A percentile compares a stretch with the other conserved stretches of the same genome.
These are phyloP conservation scores for Xylaria palmicola DNA, from an alignment of 495 filamentous ascomycete species.

Conservation along the genomic window DNA sequence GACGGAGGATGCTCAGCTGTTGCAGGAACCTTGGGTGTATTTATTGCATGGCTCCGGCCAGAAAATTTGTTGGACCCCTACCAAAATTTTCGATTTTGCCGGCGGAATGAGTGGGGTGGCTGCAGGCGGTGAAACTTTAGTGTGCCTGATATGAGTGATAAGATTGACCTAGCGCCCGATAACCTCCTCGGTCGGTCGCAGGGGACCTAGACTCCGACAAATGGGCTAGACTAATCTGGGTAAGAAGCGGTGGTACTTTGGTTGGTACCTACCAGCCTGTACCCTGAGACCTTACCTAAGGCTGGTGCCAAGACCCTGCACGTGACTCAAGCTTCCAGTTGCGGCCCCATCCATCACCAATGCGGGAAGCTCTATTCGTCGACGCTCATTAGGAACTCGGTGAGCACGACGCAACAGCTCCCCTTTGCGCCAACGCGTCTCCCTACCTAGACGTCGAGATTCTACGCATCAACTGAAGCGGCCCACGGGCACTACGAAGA, in stretches of 20 bases:
- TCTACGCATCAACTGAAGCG: not conserved
- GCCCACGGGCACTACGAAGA: not conserved
- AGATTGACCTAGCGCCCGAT: no score
- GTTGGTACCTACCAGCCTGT: no score
- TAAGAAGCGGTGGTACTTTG: no score
- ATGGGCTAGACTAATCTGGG: no score
- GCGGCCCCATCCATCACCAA: not conserved
- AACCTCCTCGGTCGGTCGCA: no score
- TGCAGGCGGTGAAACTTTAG: conserved; percentile 27
- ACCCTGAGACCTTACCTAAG: no score
- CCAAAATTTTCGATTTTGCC: conserved; percentile 29
- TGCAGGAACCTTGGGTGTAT: conserved; percentile 2
- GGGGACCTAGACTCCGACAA: no score
- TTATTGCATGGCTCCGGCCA: not conserved
- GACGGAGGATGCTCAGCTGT: conserved; percentile 12
- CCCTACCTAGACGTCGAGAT: not conserved
- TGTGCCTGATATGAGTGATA: no score
- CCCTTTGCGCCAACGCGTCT: not conserved
- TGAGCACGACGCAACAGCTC: not conserved
- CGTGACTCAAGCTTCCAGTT: not conserved
- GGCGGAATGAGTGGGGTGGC: conserved; percentile 22
- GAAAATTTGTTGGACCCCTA: conserved; percentile 24
- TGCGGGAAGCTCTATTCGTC: conserved; percentile 1
- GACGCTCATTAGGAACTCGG: not conserved
- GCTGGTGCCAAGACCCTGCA: conserved; percentile 1